Evolutionary conservation across 2,329 filamentous ascomycete genomes (phyloP), one percentile per base, ranked within the genome.

Genomic region (Zymoseptoria pseudotritici): DNA sequence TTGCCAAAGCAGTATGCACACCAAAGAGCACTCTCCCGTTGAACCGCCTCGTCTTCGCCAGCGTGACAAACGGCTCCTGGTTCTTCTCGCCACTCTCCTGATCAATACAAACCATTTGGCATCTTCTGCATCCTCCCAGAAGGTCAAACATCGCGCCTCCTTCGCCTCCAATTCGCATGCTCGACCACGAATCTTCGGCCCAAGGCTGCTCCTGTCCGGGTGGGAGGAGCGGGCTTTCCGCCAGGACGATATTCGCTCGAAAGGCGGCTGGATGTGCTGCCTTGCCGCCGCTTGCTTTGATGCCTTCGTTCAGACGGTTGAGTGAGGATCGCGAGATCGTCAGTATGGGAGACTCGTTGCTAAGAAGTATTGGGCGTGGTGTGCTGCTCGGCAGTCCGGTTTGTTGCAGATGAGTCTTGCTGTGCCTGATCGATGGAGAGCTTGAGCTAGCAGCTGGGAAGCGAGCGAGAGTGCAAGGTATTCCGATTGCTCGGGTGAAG

Each of bases 91-190:
- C 91, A 11, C 88, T 96, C 53, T 85, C 79, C 73, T 97, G 94
- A 70, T 99, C 87, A 53, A 97, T 85, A 71, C 93, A 97, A 9
- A 99, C 88, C 92, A 99, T 97, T 73, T 96, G 91, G 68, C 94
- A 99, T 61, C 94, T 80, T 61, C 91, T 84, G 70, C 94, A 99
- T 2, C 89, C 84, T 0, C 92, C 93, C 4, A 97, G 76, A 69
- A 95, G 84, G 62, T 88, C 80, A 67, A 90, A 89, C 9, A 76
- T 73, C 60, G 86, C 80, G 69, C 73, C 66, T 10, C 50, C 54
- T 5, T 54, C 54, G 9, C 54, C 59, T 1, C 88, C 89, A 59
- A 97, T 88, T 8, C 76, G 79, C 50, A 96, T 69, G 17, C 75
- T 79, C 11, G 77, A 78, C 93, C 93, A 97, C 5, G 77, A 73